Base-by-base conservation (phyloP, 2,329 filamentous ascomycete genomes). In the Parasarocladium wereldwijsianum region DNA sequence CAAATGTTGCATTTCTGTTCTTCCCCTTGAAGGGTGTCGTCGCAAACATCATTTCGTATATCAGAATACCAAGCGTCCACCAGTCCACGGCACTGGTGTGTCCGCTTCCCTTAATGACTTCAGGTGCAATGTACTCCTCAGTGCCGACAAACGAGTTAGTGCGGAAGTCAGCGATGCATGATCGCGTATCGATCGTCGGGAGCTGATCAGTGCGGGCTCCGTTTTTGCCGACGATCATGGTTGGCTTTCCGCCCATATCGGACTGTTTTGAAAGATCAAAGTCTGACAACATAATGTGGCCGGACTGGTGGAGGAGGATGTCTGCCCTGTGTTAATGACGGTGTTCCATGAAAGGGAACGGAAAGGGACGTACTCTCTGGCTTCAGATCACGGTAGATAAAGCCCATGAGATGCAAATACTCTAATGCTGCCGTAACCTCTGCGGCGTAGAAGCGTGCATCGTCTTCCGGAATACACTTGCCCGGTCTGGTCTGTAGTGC, bases 1-100 rank as follows among this genome's bases (percentile, higher is more conserved):
- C 87, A 59, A 98, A 98, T 0, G 90, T 98, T 10, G 86, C 85
- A 45, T 96, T 98, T 22, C 90, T 74, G 55, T 94, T 98, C 70
- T 98, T 96, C 43, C 90, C 90, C 63, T 98, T 98, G 68, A 98
- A 98, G 2, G 90, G 90, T 1, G 90, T 98, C 1, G 87, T 98
- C 32, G 90, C 90, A 58, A 87, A 98, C 20, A 98, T 66, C 90
- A 98, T 98, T 56, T 98, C 90, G 52, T 96, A 98, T 33, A 98
- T 85, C 47, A 98, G 58, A 41, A 98, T 96, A 13, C 90, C 90
- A 31, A 98, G 57, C 1, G 90, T 98, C 90, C 90, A 98, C 90
- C 90, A 98, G 54, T 98, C 90, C 10, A 98, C 90, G 10, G 90
- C 90, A 49, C 87, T 96, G 6, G 90, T 98, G 56, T 98, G 90